phyloP scores from a whole-genome alignment of 1,284 basidiomycete species.

The Serendipita sp. region DNA sequence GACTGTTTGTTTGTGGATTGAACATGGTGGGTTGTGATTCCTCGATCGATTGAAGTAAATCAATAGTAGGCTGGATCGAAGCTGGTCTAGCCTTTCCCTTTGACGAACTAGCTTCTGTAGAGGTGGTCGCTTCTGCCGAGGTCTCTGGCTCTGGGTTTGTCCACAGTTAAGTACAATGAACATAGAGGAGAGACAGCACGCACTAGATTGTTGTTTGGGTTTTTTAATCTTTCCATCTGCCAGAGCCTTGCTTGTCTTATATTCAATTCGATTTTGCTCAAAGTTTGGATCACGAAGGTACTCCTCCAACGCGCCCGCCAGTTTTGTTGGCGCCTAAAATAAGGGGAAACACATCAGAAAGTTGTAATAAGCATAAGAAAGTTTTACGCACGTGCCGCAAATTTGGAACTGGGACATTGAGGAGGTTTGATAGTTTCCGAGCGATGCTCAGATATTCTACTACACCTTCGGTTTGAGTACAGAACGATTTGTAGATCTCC shows the following conservation, averaged over 20 bases:
- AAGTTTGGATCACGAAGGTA: conserved; percentile 94
- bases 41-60: conserved; percentile 91
- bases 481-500: conserved; percentile 85
- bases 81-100: conserved; percentile 16
- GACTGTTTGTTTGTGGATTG: conserved; percentile 45
- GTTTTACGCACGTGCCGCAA: conserved; percentile 65
- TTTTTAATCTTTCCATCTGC: conserved; percentile 38
- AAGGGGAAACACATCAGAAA: background rate
- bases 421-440: conserved; percentile 78
- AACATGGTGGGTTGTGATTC: conserved; percentile 65
- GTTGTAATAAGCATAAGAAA: background rate
- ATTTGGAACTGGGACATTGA: conserved; percentile 89
- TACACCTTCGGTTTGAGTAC: conserved; percentile 84
- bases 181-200: conserved; percentile 10
- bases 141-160: background rate
- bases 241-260: conserved; percentile 72
- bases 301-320: conserved; percentile 87
- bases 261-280: conserved; percentile 86
- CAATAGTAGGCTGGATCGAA: conserved; percentile 25
- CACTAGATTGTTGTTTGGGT: conserved; percentile 21
- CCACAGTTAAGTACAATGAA: background rate
- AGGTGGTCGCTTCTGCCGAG: background rate
- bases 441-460: conserved; percentile 92
- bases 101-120: conserved; percentile 11
- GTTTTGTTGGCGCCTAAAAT: conserved; percentile 73